These are phyloP conservation scores for Scheffersomyces parashehatae DNA, from an alignment of 1,139 yeast species.

Conservation along the genomic window DNA sequence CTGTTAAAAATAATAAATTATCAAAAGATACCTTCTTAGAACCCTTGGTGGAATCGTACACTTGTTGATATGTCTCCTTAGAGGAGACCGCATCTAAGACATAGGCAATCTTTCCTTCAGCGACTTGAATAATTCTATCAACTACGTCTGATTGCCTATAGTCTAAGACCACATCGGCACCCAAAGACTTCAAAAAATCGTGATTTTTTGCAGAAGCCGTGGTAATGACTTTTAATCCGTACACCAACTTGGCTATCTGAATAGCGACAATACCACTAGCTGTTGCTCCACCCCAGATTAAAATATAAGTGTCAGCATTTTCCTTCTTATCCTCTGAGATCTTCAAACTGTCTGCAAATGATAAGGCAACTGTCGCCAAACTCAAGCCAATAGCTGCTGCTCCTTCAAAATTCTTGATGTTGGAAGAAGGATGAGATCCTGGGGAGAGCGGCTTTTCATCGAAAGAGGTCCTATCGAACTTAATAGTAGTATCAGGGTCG, in stretches of 20 bases:
- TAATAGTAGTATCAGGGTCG: conserved; percentile 36
- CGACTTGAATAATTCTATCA: conserved; percentile 45
- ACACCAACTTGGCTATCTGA: conserved; percentile 42
- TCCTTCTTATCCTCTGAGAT: conserved; percentile 21
- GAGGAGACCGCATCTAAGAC: conserved; percentile 59
- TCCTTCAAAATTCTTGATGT: conserved; percentile 52
- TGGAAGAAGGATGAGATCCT: conserved; percentile 9
- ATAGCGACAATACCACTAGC: conserved; percentile 44
- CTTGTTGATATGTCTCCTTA: conserved; percentile 37
- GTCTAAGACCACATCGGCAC: conserved; percentile 64
- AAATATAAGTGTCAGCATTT: conserved; percentile 26
- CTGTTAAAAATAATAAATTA: conserved; percentile 14
- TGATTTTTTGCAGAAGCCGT: conserved; percentile 40
- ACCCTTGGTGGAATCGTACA: conserved; percentile 43
- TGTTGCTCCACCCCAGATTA: conserved; percentile 53
- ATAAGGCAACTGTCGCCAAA: conserved; percentile 45
- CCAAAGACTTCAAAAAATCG: conserved; percentile 44
- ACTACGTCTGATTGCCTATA: conserved; percentile 57
- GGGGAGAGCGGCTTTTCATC: conserved; percentile 11
- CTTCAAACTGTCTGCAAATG: conserved; percentile 25
- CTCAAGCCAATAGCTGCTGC: conserved; percentile 63
- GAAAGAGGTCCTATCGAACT: conserved; percentile 19
- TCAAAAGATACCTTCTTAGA: conserved; percentile 30
- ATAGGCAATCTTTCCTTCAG: conserved; percentile 44
- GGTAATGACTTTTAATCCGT: conserved; percentile 40